Evolutionary conservation across 129 eudicot genomes (phyloP), one percentile per base, ranked within the genome.

Genomic region (Centaurea solstitialis): DNA sequence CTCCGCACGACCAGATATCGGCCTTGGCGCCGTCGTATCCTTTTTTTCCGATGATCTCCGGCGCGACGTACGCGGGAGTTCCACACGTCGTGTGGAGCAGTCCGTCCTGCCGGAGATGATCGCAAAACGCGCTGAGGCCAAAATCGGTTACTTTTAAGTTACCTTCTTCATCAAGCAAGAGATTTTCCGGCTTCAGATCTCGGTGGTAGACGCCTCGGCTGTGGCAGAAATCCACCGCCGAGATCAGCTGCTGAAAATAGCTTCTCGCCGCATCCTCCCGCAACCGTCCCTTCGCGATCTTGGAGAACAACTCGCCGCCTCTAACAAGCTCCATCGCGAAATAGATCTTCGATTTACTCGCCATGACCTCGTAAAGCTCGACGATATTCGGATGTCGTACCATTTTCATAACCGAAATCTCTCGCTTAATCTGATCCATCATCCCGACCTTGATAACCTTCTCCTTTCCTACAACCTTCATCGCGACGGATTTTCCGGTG

Each of bases 1-100:
- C 87, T 21, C 87, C 87, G 45, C 87, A 84, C 0, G 87, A 84
- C 87, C 87, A 84, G 11, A 84, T 79, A 84, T 84, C 87, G 0
- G 84, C 87, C 37, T 84, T 84, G 2, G 87, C 87, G 11, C 87
- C 87, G 10, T 84, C 84, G 68, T 84, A 84, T 17, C 87, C 87
- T 68, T 84, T 84, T 65, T 79, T 84, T 2, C 84, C 87, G 53
- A 84, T 74, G 7, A 84, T 80, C 24, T 84, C 87, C 6, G 87
- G 87, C 4, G 87, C 87, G 10, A 84, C 87, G 73, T 84, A 84
- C 35, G 87, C 87, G 22, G 87, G 87, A 15, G 87, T 84, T 0
- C 87, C 87, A 23, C 87, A 84, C 40, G 87, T 74, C 0, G 87
- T 84, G 74, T 84, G 87, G 26, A 84, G 43, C 74, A 84, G 41